Conservation (phyloP, 1,139 yeast genomes). For the Diutina mesorugosa region DNA sequence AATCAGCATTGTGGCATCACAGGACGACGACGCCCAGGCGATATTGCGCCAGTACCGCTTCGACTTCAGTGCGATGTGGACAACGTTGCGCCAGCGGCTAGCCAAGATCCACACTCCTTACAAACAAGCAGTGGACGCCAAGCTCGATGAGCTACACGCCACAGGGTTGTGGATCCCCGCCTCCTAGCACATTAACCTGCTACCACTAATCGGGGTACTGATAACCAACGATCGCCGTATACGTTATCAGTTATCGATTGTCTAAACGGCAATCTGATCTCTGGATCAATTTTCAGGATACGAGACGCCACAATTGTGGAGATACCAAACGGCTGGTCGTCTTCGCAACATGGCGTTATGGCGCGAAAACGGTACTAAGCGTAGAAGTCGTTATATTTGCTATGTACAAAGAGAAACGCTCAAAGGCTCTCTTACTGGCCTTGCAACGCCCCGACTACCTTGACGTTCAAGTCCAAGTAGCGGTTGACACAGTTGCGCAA, state of each 20-base stretch:
- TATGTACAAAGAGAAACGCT: not conserved
- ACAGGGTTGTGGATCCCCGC: not conserved
- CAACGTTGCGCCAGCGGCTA: not conserved
- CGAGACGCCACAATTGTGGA: too few relatives aligned
- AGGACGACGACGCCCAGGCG: not conserved
- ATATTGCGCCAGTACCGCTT: not conserved
- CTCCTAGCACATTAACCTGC: not conserved
- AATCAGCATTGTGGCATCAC: not conserved
- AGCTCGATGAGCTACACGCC: not conserved
- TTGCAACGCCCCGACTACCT: slow-evolving; percentile 48
- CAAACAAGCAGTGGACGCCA: not conserved
- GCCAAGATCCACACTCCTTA: not conserved
- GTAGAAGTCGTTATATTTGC: not conserved
- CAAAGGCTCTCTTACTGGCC: slow-evolving; percentile 5
- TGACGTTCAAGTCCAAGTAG: slow-evolving; percentile 77
- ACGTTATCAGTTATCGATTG: too few relatives aligned
- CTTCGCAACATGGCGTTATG: too few relatives aligned
- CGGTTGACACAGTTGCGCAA: slow-evolving; percentile 72
- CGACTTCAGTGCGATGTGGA: not conserved
- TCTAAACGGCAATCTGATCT: too few relatives aligned
- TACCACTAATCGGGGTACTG: not conserved
- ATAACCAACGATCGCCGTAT: not conserved
- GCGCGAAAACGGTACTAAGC: not conserved
- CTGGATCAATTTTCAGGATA: too few relatives aligned
- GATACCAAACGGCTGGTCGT: too few relatives aligned